Base-by-base conservation (phyloP, 768 basidiomycete species). In the Galerina sulciceps region DNA sequence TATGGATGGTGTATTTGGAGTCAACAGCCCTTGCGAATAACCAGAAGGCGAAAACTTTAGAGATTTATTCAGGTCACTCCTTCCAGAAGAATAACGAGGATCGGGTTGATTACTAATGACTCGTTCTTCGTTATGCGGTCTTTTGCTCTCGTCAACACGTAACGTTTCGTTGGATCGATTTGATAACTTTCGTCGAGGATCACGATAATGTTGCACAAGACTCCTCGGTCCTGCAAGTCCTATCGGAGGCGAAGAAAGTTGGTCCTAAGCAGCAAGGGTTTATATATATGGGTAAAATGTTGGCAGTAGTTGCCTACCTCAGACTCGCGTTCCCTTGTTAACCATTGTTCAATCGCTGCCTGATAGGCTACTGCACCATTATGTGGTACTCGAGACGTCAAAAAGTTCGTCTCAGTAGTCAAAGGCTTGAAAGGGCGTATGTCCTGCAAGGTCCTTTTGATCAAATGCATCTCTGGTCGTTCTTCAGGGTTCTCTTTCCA, bases 401-500 rank as follows among this genome's bases (percentile, higher is more conserved):
- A 43, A 43, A n/a, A 40, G 3, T 37, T 5, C n/a, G 23, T 50
- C 36, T 34, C 34, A 6, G 34, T 9, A 13, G 35, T 18, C 13
- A 11, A 14, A 10, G 17, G n/a, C 11, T 20, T 41, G 13, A 9
- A 44, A 20, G 10, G 9, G 6, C 52, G 35, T 35, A 57, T 58
- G 35, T 60, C 61, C 18, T 34, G 43, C 26, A 65, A 35, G 18
- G n/a, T 37, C 10, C 46, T 38, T 55, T 60, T 62, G 48, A 65
- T 37, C 15, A 60, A 17, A 17, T 38, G 44, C 20, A 65, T 65
- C 8, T 50, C 36, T 18, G 63, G 61, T 15, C 65, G 41, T 10
- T 57, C 48, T 18, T 49, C 55, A 6, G 64, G 61, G 4, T 63
- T 59, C 8, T 57, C 40, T 22, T 31, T 22, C 59, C 64, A 60